Percentiles rank a stretch among this genome's conserved stretches.
These are phyloP conservation scores for Xerocomellus chrysenteron DNA, from an alignment of 768 basidiomycete genomes.

Conservation along the genomic window DNA sequence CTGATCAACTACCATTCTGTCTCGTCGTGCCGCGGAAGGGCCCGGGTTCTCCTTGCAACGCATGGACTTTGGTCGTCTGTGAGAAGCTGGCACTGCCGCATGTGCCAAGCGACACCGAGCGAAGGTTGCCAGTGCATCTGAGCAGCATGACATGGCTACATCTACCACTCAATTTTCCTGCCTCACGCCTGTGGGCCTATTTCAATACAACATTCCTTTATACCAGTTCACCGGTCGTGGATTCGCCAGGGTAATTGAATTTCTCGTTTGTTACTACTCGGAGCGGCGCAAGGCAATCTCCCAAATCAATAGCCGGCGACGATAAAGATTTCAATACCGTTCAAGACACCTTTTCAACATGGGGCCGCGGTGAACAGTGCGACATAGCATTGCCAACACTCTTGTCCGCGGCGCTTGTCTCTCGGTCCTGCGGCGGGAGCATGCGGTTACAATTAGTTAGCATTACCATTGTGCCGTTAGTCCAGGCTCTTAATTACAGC, in stretches of 20 bases:
- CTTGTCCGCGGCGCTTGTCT: slow-evolving; percentile 17
- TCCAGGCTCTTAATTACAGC: neutral
- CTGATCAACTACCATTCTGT: slow-evolving; percentile 9
- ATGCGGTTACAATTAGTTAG: neutral
- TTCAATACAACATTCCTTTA: neutral
- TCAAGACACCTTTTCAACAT: slow-evolving; percentile 10
- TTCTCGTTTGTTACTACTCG: neutral
- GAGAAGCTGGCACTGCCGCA: slow-evolving; percentile 6
- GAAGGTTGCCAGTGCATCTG: neutral
- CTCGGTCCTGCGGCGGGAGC: neutral
- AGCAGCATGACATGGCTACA: neutral
- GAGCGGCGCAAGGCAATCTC: neutral
- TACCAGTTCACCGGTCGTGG: neutral
- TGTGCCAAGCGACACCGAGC: neutral
- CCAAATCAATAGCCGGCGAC: neutral
- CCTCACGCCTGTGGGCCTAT: slow-evolving; percentile 1
- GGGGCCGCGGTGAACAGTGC: slow-evolving; percentile 17
- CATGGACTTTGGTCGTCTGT: neutral
- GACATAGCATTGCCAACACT: neutral
- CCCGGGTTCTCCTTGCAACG: neutral
- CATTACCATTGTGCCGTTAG: neutral
- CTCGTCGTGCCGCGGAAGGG: slow-evolving; percentile 2
- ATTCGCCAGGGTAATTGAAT: slow-evolving; percentile 10
- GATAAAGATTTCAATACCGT: neutral
- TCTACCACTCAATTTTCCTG: slow-evolving; percentile 9